phyloP scores from a whole-genome alignment of 164 flowering plant genomes.

The Sedum album region DNA sequence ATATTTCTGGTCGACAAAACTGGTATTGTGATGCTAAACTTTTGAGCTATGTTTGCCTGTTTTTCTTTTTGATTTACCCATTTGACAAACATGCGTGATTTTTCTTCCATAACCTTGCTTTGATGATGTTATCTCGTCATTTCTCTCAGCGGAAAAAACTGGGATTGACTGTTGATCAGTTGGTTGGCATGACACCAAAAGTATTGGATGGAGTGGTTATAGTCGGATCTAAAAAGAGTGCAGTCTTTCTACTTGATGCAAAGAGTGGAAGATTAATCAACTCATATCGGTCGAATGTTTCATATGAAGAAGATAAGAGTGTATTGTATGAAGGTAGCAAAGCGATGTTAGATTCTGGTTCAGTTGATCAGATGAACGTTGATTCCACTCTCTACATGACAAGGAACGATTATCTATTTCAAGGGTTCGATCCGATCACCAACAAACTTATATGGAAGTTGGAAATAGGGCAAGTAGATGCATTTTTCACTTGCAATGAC shows the following conservation, averaged over 20 bases:
- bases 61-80: background rate
- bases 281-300: conserved; percentile 14
- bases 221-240: conserved; percentile 43
- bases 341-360: conserved; percentile 19
- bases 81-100: background rate
- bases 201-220: conserved; percentile 34
- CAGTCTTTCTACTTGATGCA: conserved; percentile 49
- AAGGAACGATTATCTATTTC: conserved; percentile 49
- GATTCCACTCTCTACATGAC: conserved; percentile 30
- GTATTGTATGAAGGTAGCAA: conserved; percentile 13
- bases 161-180: background rate
- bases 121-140: background rate
- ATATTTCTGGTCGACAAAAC: conserved; percentile 1
- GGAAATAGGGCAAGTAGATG: conserved; percentile 39
- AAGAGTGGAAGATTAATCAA: conserved; percentile 35
- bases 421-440: conserved; percentile 23
- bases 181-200: conserved; percentile 27
- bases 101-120: background rate
- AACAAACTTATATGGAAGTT: conserved; percentile 39
- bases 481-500: conserved; percentile 36
- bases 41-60: background rate
- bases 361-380: conserved; percentile 13
- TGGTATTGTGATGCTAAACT: conserved; percentile 1
- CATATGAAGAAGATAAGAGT: conserved; percentile 15
- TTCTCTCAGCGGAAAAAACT: background rate